Evolutionary conservation across 2,329 filamentous ascomycete genomes (phyloP).

Genomic region (Coleophoma eucalyptorum): DNA sequence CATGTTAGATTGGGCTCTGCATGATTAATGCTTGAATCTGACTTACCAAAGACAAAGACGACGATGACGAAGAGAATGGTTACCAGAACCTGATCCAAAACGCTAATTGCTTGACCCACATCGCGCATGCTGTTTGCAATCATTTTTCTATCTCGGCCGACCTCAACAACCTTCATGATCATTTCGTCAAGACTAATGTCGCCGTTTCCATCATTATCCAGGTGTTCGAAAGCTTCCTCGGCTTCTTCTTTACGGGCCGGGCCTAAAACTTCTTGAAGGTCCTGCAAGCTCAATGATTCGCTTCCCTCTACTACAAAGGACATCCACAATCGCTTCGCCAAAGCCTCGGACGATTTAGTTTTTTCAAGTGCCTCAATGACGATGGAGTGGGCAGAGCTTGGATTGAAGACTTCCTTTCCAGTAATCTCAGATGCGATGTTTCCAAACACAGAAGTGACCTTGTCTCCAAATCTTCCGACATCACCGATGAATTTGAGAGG

Average conservation of each 20-base stretch:
- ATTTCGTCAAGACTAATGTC: constrained; percentile 96
- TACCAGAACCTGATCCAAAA: constrained; percentile 82
- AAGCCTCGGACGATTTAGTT: constrained; percentile 77
- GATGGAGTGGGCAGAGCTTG: constrained; percentile 83
- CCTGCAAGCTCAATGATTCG: constrained; percentile 74
- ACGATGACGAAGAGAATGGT: constrained; percentile 77
- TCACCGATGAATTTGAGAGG: constrained; percentile 74
- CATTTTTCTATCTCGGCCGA: constrained; percentile 81
- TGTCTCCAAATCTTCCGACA: constrained; percentile 82
- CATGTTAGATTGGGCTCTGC: constrained; percentile 25
- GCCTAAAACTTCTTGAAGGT: constrained; percentile 85
- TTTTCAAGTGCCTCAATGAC: constrained; percentile 88
- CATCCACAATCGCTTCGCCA: constrained; percentile 96
- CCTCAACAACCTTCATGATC: constrained; percentile 76
- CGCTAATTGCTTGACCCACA: constrained; percentile 88
- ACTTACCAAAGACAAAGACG: constrained; percentile 76
- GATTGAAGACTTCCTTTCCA: constrained; percentile 92
- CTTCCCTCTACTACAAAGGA: constrained; percentile 91
- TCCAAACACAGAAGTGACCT: constrained; percentile 88
- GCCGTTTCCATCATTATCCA: constrained; percentile 87
- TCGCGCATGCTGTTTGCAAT: constrained; percentile 95
- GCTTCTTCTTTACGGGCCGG: constrained; percentile 70
- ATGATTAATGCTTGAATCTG: constrained; percentile 8
- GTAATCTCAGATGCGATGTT: constrained; percentile 94
- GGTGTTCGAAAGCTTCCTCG: constrained; percentile 74